phyloP scores from a whole-genome alignment of 2,329 filamentous ascomycete species.

The Beauveria sp. region DNA sequence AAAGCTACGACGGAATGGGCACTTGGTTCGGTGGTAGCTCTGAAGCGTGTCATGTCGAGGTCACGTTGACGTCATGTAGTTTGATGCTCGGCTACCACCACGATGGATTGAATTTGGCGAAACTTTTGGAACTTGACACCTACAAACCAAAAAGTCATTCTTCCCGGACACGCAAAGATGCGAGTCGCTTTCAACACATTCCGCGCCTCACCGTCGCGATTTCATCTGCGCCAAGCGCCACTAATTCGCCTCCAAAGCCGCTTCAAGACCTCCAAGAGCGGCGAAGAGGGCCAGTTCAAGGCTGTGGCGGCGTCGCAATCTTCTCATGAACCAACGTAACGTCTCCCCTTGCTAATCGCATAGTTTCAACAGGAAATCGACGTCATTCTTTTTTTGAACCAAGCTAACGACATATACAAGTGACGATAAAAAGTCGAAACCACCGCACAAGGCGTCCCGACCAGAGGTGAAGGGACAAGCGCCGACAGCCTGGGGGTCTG shows the following conservation, averaged over 20 bases:
- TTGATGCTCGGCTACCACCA: background rate
- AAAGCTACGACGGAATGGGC: too few species aligned
- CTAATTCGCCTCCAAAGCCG: background rate
- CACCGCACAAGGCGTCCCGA: background rate
- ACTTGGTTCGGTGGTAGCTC: too few species aligned
- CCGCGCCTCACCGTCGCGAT: background rate
- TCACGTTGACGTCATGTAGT: background rate
- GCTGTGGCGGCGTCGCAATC: background rate
- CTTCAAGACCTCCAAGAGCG: background rate
- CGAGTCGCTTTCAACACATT: background rate
- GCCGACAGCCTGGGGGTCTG: background rate
- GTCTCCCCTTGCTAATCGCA: background rate
- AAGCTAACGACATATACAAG: background rate
- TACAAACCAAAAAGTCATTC: background rate
- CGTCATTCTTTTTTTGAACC: background rate
- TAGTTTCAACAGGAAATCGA: background rate
- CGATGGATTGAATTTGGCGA: background rate
- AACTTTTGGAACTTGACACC: background rate
- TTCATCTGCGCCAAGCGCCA: too few species aligned
- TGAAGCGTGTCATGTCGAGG: background rate
- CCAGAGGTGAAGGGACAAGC: background rate
- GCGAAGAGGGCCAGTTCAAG: conserved; percentile 1
- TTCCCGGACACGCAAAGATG: background rate
- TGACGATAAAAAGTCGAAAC: background rate
- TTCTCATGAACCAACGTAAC: background rate